phyloP scores from a whole-genome alignment of 2,329 filamentous ascomycete species.

The Colletotrichum costaricense region DNA sequence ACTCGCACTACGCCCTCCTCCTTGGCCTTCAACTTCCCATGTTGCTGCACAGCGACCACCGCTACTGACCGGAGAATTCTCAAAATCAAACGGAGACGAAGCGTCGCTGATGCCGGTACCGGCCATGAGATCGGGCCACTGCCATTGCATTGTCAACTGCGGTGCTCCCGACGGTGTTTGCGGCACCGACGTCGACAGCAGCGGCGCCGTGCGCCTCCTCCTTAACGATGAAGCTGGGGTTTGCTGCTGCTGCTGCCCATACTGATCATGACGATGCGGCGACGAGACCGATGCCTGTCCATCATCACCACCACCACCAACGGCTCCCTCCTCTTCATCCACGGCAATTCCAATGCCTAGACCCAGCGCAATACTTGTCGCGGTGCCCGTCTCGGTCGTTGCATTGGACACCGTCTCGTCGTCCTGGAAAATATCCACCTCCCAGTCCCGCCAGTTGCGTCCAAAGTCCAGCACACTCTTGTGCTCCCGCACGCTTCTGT shows the following conservation, averaged over 20 bases:
- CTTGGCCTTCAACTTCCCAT: not conserved
- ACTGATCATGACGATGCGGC: not conserved
- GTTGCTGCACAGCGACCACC: not conserved
- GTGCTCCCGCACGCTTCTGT: conserved; percentile 31
- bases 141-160: conserved; percentile 18
- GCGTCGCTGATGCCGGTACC: not conserved
- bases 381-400: conserved; percentile 34
- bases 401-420: conserved; percentile 33
- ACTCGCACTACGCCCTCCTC: not conserved
- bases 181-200: conserved; percentile 1
- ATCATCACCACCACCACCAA: not conserved
- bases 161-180: conserved; percentile 24
- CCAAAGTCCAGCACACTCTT: conserved; percentile 34
- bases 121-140: conserved; percentile 13
- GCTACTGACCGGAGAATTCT: conserved; percentile 1
- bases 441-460: conserved; percentile 33
- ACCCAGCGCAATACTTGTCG: conserved; percentile 28
- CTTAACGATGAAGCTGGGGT: conserved; percentile 17
- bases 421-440: conserved; percentile 33
- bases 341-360: conserved; percentile 27
- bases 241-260: not conserved
- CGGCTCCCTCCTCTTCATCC: conserved; percentile 6
- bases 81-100: not conserved
- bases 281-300: not conserved
- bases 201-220: conserved; percentile 25